phyloP scores from a whole-genome alignment of 306 rosid genomes.

The Abrus pulchellus region DNA sequence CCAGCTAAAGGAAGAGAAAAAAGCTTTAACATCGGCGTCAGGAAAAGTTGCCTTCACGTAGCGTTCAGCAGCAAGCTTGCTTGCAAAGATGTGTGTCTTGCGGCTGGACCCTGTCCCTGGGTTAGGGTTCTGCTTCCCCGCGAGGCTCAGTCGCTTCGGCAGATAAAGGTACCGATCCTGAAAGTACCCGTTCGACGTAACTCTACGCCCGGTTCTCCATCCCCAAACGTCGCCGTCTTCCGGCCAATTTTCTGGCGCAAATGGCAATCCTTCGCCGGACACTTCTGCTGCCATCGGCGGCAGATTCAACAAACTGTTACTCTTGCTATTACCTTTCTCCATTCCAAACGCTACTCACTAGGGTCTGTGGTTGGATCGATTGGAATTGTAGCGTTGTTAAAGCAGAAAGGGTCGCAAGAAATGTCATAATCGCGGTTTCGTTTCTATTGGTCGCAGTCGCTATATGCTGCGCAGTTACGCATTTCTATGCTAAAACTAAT shows the following conservation, averaged over 20 bases:
- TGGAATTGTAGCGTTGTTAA: too few relatives aligned
- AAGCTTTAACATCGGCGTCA: constrained; percentile 53
- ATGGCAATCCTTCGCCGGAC: constrained; percentile 82
- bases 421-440: too few relatives aligned
- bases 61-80: constrained; percentile 80
- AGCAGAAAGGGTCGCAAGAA: too few relatives aligned
- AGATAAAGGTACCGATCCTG: constrained; percentile 82
- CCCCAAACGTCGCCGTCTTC: constrained; percentile 79
- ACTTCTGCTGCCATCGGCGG: constrained; percentile 53
- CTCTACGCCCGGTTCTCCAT: constrained; percentile 85
- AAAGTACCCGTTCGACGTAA: constrained; percentile 60
- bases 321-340: constrained; percentile 42
- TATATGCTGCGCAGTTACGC: too few relatives aligned
- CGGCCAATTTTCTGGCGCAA: constrained; percentile 91
- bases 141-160: constrained; percentile 55
- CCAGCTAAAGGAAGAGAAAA: constrained; percentile 83
- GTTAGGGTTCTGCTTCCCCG: neutral
- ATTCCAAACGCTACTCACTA: constrained; percentile 10
- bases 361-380: neutral
- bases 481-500: too few relatives aligned
- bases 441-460: too few relatives aligned
- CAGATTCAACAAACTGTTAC: neutral
- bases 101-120: constrained; percentile 24
- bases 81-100: constrained; percentile 58
- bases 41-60: constrained; percentile 63